A percentile compares a stretch with the other conserved stretches of the same genome.
Evolutionary conservation across 176 grass and related monocot species (phyloP).

Genomic region (Echinochloa phyllopogon): DNA sequence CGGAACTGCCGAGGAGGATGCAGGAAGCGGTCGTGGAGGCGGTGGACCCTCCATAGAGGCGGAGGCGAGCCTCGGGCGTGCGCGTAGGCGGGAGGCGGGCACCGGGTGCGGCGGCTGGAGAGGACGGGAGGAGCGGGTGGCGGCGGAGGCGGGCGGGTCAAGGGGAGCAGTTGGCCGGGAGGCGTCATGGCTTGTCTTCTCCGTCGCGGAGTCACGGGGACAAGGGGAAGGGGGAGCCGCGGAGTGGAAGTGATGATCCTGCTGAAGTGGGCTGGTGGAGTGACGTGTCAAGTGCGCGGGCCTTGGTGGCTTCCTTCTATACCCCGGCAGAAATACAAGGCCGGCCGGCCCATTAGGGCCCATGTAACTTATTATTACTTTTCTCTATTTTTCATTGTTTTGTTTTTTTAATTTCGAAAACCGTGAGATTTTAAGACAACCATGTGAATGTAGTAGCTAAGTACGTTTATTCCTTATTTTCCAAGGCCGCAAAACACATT

Average conservation of each 20-base stretch:
- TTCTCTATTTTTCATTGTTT: neutral
- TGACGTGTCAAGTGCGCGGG: constrained; percentile 36
- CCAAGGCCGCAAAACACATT: too few species aligned
- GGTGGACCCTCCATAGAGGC: constrained; percentile 28
- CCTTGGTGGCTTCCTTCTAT: neutral
- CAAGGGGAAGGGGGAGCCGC: neutral
- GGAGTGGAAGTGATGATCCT: constrained; percentile 33
- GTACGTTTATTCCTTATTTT: too few species aligned
- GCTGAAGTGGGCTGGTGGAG: constrained; percentile 40
- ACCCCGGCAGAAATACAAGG: neutral
- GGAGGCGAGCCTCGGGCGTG: neutral
- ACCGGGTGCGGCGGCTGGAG: constrained; percentile 14
- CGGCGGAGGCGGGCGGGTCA: constrained; percentile 34
- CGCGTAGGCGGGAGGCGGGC: neutral
- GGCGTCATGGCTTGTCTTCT: constrained; percentile 47
- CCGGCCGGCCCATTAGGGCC: neutral
- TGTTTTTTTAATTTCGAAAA: neutral
- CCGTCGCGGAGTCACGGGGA: neutral
- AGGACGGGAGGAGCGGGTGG: constrained; percentile 33
- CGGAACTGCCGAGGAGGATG: constrained; percentile 11
- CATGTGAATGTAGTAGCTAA: too few species aligned
- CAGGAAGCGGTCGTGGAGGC: constrained; percentile 20
- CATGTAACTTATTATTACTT: neutral
- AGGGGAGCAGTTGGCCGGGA: constrained; percentile 51
- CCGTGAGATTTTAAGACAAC: too few species aligned